These are phyloP conservation scores for Vitis amurensis DNA, from an alignment of 164 flowering plant genomes.

Conservation along the genomic window DNA sequence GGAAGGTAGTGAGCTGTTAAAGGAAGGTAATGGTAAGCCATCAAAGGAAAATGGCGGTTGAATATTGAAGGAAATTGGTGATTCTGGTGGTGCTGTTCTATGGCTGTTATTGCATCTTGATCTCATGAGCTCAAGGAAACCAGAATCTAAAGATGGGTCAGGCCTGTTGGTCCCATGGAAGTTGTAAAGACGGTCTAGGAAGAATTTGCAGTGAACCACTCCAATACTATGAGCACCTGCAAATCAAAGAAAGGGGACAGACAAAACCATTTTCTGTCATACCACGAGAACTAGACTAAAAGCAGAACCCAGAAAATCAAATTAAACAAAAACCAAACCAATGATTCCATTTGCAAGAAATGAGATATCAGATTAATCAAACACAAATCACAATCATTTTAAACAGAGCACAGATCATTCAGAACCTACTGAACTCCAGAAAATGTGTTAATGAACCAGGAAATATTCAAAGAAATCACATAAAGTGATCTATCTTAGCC, in stretches of 20 bases:
- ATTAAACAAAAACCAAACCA: neutral
- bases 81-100: neutral
- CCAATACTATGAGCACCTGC: conserved; percentile 51
- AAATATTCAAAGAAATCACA: no score
- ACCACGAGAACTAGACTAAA: neutral
- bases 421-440: neutral
- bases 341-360: no score
- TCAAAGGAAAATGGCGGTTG: conserved; percentile 6
- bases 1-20: neutral
- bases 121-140: conserved; percentile 27
- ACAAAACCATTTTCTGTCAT: neutral
- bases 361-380: no score
- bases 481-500: no score
- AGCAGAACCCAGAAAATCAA: neutral
- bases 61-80: neutral
- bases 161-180: conserved; percentile 31
- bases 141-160: conserved; percentile 35
- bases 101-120: conserved; percentile 23
- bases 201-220: conserved; percentile 40
- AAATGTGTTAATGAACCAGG: neutral
- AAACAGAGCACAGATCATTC: neutral
- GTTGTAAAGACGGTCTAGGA: conserved; percentile 31
- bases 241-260: neutral
- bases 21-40: conserved; percentile 7
- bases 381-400: neutral